Conservation (phyloP, 192 early-diverging fungal genomes). For the Coemansia sp. region DNA sequence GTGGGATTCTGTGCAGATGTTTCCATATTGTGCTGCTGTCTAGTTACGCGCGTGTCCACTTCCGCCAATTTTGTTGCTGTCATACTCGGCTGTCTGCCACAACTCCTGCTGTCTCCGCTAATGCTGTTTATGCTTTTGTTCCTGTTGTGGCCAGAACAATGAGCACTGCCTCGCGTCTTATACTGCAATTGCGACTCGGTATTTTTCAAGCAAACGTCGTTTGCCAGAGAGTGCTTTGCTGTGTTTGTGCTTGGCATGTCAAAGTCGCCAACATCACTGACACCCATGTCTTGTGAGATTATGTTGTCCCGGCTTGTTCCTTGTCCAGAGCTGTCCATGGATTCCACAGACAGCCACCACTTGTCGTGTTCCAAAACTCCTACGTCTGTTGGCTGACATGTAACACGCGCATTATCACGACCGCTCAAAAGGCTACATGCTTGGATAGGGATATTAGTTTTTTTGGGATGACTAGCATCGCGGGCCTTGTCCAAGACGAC, state of each 20-base stretch:
- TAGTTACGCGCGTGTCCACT: neutral
- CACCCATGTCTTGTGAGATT: constrained; percentile 30
- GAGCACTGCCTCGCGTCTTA: neutral
- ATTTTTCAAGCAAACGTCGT: neutral
- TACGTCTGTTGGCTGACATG: neutral
- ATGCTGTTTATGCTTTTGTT: neutral
- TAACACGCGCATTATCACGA: neutral
- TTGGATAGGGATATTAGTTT: neutral
- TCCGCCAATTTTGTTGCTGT: neutral
- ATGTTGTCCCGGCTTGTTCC: neutral
- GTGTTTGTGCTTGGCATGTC: constrained; percentile 26
- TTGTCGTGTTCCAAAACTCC: neutral
- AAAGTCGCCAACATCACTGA: constrained; percentile 10
- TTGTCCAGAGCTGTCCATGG: constrained; percentile 1
- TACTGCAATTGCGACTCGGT: neutral
- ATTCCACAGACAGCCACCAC: constrained; percentile 40
- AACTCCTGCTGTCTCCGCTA: neutral
- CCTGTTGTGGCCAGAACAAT: neutral
- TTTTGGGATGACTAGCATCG: neutral
- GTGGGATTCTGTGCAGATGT: neutral
- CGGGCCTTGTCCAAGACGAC: neutral
- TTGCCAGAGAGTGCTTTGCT: neutral
- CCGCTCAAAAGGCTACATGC: neutral
- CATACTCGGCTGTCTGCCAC: neutral
- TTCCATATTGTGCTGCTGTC: neutral